These are phyloP conservation scores for Debaryomyces sp. DNA, from an alignment of 1,139 yeast species.

Conservation along the genomic window DNA sequence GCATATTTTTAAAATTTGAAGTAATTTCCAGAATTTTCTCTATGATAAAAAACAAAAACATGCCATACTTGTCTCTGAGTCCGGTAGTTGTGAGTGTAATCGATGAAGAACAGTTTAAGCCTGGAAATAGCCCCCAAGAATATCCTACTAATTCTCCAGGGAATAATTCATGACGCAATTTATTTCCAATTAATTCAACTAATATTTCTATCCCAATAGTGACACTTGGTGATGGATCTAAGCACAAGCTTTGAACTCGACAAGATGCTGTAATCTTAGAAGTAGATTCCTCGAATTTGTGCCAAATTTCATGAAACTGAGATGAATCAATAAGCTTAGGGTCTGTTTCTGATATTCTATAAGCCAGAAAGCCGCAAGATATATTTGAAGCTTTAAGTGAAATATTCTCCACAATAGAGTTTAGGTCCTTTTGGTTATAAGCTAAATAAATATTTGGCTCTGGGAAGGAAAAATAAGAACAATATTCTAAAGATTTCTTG, in stretches of 20 bases:
- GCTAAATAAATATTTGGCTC: conserved; percentile 6
- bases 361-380: background rate
- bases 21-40: conserved; percentile 19
- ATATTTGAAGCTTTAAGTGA: background rate
- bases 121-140: conserved; percentile 56
- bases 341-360: conserved; percentile 6
- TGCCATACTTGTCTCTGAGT: conserved; percentile 36
- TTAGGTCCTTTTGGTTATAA: conserved; percentile 7
- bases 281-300: conserved; percentile 28
- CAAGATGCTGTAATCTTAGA: conserved; percentile 42
- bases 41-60: conserved; percentile 27
- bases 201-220: conserved; percentile 53
- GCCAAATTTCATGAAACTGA: conserved; percentile 52
- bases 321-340: conserved; percentile 20
- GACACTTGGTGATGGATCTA: conserved; percentile 30
- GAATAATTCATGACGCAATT: conserved; percentile 45
- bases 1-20: conserved; percentile 13
- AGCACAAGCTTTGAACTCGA: conserved; percentile 35
- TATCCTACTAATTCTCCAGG: conserved; percentile 54
- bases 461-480: conserved; percentile 9
- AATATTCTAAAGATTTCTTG: background rate
- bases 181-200: conserved; percentile 44
- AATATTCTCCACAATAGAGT: conserved; percentile 10
- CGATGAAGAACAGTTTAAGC: conserved; percentile 52
- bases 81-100: conserved; percentile 55